Evolutionary conservation across 2,329 filamentous ascomycete genomes (phyloP).

Genomic region (Diplodia scrobiculata): DNA sequence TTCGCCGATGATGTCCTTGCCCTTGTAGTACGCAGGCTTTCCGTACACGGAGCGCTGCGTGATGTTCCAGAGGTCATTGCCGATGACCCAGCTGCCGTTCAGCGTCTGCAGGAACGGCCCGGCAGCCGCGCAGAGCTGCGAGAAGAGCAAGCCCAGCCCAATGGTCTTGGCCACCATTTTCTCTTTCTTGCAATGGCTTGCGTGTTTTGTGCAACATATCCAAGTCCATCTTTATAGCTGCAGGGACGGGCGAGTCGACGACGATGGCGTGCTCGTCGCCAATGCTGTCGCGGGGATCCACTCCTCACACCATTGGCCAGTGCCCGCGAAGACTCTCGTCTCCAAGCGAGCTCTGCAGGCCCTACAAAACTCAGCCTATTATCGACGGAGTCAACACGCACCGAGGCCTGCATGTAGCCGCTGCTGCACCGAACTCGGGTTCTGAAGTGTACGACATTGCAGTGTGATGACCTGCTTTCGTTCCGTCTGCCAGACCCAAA

Average conservation of each 20-base stretch:
- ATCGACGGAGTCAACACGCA: not conserved
- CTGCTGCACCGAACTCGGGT: not conserved
- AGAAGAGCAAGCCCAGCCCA: constrained; percentile 4
- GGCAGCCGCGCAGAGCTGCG: constrained; percentile 13
- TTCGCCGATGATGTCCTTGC: constrained; percentile 46
- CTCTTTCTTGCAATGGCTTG: not conserved
- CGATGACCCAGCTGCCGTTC: constrained; percentile 42
- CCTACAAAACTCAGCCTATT: not conserved
- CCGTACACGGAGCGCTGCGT: constrained; percentile 46
- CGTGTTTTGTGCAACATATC: not conserved
- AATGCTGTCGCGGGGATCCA: constrained; percentile 15
- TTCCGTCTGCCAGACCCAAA: not conserved
- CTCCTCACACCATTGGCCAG: constrained; percentile 11
- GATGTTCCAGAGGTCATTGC: constrained; percentile 49
- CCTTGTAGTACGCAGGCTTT: constrained; percentile 48
- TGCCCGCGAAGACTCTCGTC: not conserved
- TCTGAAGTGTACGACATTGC: not conserved
- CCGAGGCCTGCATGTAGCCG: not conserved
- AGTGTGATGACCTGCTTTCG: not conserved
- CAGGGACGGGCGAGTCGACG: not conserved
- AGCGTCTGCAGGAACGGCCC: constrained; percentile 40
- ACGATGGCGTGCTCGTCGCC: constrained; percentile 18
- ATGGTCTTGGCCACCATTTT: not conserved
- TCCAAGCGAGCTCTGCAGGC: not conserved
- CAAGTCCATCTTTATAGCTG: not conserved